These are phyloP conservation scores for Beta lomatogona DNA, from an alignment of 179 eudicot species.

Conservation along the genomic window DNA sequence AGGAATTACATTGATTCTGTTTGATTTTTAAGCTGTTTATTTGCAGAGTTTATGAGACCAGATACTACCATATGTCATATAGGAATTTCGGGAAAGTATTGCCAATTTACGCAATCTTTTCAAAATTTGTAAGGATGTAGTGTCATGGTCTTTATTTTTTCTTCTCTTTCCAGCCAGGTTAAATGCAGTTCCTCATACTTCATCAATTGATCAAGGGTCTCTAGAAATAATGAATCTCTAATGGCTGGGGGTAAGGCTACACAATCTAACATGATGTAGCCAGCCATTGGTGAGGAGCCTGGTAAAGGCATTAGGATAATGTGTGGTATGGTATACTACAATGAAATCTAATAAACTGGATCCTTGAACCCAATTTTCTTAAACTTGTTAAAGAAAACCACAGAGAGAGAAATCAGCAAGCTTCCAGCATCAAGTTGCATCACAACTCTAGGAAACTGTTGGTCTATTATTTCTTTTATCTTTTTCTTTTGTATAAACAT, in stretches of 20 bases:
- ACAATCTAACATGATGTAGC: background rate
- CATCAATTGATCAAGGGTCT: background rate
- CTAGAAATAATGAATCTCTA: background rate
- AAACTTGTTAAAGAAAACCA: background rate
- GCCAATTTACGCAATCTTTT: background rate
- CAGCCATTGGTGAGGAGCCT: background rate
- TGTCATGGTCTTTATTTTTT: background rate
- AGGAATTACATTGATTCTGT: background rate
- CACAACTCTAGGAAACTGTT: background rate
- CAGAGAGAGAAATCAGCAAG: background rate
- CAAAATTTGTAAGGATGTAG: background rate
- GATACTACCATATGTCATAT: background rate
- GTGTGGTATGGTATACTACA: background rate
- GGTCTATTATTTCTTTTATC: background rate
- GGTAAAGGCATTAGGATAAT: background rate
- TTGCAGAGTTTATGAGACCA: background rate
- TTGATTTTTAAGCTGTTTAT: background rate
- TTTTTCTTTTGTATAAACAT: slow-evolving; percentile 4
- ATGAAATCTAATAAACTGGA: background rate
- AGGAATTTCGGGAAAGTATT: background rate
- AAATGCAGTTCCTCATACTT: background rate
- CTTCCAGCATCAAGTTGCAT: slow-evolving; percentile 18
- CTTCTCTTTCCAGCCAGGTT: background rate
- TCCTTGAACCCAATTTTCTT: background rate
- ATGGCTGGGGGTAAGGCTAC: background rate